Evolutionary conservation across 306 rosid genomes (phyloP).

Genomic region (Clitoria ternatea): DNA sequence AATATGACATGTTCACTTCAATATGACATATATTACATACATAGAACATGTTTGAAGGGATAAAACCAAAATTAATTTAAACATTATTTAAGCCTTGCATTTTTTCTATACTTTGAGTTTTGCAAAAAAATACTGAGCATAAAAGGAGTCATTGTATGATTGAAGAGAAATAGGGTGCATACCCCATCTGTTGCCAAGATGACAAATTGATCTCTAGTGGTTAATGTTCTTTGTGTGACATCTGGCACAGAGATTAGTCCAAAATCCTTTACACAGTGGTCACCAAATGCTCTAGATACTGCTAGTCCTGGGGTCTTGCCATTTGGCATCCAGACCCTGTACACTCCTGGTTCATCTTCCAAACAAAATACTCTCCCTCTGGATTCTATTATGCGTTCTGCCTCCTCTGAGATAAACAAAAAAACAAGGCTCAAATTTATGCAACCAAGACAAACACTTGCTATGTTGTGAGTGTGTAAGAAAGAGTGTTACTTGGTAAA

Average conservation of each 20-base stretch:
- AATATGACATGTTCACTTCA: too few relatives aligned
- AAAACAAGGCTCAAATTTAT: not conserved
- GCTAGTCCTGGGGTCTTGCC: slow-evolving; percentile 63
- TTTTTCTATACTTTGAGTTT: too few relatives aligned
- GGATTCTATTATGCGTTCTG: slow-evolving; percentile 50
- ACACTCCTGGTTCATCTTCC: slow-evolving; percentile 66
- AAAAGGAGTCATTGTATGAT: not conserved
- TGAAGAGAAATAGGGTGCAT: slow-evolving; percentile 1
- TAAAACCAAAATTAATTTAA: too few relatives aligned
- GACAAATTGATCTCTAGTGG: slow-evolving; percentile 54
- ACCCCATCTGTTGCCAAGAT: slow-evolving; percentile 82
- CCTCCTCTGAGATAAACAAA: slow-evolving; percentile 51
- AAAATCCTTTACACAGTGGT: slow-evolving; percentile 54
- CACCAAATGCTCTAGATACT: slow-evolving; percentile 73
- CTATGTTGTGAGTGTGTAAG: not conserved
- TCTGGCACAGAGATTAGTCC: slow-evolving; percentile 66
- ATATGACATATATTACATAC: too few relatives aligned
- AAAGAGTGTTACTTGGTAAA: slow-evolving; percentile 42
- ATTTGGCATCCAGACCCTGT: slow-evolving; percentile 68
- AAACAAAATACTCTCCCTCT: slow-evolving; percentile 51
- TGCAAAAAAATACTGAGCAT: not conserved
- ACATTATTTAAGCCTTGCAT: too few relatives aligned
- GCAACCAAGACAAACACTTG: not conserved
- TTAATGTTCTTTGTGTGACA: slow-evolving; percentile 47
- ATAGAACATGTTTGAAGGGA: too few relatives aligned